Evolutionary conservation across 306 rosid species (phyloP), one percentile per base, ranked within the genome.

Genomic region (Lathyrus tuberosus): DNA sequence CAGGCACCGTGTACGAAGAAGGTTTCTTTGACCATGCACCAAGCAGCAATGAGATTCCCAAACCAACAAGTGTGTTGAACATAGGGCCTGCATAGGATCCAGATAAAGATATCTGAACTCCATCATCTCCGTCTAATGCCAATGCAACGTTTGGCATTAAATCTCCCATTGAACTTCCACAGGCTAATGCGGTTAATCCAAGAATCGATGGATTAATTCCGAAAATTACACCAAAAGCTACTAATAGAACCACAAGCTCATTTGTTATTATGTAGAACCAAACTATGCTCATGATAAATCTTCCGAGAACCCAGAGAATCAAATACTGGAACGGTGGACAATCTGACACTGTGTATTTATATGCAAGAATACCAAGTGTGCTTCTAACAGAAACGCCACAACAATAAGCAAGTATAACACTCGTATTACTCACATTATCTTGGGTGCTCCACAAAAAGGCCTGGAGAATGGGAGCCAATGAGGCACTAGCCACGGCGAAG

Each of bases 101-200:
- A 46, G 97, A 91, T 78, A 95, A 69, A 62, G 99, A 96, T 75
- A 95, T 95, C 83, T 95, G 99, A 69, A 95, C 84, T 57, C 99
- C 95, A 44, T 89, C 97, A 60, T 68, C 91, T 35, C 95, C 99
- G 31, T 85, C 88, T 72, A 85, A 81, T 41, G 97, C 92, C 73
- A 95, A 76, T 69, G 97, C 91, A 47, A 88, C 73, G 79, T 95
- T 95, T 9, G 99, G 89, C 89, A 83, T 87, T 77, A 95, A 79
- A 82, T 95, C 99, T 33, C 99, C 99, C 96, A 87, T 91, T 28
- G 99, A 95, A 69, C 89, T 91, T 43, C 97, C 99, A 97, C 99
- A 95, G 46, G 99, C 99, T 75, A 91, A 77, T 56, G 91, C 97
- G 7, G 99, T 95, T 69, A 91, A 78, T 64, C 96, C 99, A 33